Conservation (phyloP, 352 stramenopile species). For the Pythium brassicae region DNA sequence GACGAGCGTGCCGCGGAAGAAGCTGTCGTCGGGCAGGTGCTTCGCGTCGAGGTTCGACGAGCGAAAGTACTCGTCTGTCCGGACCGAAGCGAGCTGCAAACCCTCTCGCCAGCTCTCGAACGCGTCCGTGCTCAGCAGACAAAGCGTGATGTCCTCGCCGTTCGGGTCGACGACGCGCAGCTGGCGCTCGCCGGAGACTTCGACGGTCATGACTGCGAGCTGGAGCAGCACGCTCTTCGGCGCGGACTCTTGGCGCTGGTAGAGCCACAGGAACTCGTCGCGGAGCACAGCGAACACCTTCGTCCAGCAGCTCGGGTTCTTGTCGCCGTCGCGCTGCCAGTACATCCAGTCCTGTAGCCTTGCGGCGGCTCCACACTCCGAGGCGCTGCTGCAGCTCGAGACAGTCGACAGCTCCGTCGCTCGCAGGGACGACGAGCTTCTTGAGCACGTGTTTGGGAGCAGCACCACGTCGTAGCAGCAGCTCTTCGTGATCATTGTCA, state of each 20-base stretch:
- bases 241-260: constrained; percentile 31
- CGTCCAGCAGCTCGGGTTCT: constrained; percentile 50
- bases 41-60: constrained; percentile 22
- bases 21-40: constrained; percentile 35
- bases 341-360: constrained; percentile 47
- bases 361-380: neutral
- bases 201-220: constrained; percentile 44
- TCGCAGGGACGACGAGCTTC: neutral
- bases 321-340: constrained; percentile 46
- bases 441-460: neutral
- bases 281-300: constrained; percentile 58
- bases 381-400: neutral
- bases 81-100: constrained; percentile 30
- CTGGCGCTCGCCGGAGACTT: constrained; percentile 21
- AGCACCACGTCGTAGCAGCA: neutral
- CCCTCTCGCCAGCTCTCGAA: constrained; percentile 29
- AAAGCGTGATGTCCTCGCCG: constrained; percentile 45
- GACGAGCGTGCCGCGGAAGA: constrained; percentile 47
- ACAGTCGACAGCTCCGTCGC: neutral
- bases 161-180: constrained; percentile 43
- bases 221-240: constrained; percentile 37
- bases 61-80: constrained; percentile 41
- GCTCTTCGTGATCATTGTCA: neutral
- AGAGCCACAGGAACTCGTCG: constrained; percentile 55
- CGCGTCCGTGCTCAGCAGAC: constrained; percentile 18